Base-by-base conservation (phyloP, 225 moss, liverwort and hornwort species). In the Physcomitrium patens region DNA sequence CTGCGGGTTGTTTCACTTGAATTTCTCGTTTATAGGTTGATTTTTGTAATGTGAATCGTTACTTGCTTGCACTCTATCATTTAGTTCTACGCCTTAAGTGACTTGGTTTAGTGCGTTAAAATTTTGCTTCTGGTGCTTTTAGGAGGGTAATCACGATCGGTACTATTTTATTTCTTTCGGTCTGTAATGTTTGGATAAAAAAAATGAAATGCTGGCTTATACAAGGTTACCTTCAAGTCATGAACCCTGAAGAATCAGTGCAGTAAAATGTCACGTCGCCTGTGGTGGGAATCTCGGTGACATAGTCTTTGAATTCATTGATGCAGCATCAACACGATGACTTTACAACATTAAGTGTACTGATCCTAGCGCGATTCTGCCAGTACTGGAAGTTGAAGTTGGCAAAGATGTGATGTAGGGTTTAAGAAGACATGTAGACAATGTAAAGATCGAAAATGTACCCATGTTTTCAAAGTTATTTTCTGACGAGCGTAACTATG, bases 331-430 rank as follows among this genome's bases (percentile, higher is more conserved):
- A 64, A 67, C 50, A 48, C 27, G 28, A 7, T 18, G 16, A 45
- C 16, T 16, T 59, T 60, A 18, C 45, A 10, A 37, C 14, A 37
- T 37, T 7, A 37, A 37, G 31, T 37, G 14, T 19, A 20, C 49
- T 10, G 19, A 20, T 23, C 45, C 15, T 48, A 69, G 22, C 18
- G 22, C 55, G 22, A 19, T 23, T 53, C 10, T 46, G 63, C 37
- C 37, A 41, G 19, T 3, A 60, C 41, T 17, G 68, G 23, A 68
- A 60, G 43, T n/a, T 60, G 79, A 63, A 69, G 47, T 57, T 67
- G 60, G 3, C 11, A 20, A 19, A 43, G 72, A 41, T 12, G 8
- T 60, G 58, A 55, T 13, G 11, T 49, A 17, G 19, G 12, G 54
- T 55, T 55, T 55, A 55, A 55, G 17, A 17, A 0, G 54, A 8